A percentile compares a stretch with the other conserved stretches of the same genome.
These are phyloP conservation scores for Podospora anserina DNA, from an alignment of 495 filamentous ascomycete species.

Conservation along the genomic window DNA sequence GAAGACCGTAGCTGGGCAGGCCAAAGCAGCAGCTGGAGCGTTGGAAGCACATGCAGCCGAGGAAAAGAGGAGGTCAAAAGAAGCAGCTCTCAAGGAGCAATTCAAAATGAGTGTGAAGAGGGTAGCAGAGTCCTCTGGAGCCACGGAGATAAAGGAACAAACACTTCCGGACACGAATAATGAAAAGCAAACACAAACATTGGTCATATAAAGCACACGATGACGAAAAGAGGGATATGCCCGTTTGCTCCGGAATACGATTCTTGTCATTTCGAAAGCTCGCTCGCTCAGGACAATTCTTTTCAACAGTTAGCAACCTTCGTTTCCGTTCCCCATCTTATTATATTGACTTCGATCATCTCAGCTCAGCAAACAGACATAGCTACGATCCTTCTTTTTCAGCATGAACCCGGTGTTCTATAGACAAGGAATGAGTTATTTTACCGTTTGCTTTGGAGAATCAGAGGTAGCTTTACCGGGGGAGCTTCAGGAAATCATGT, in stretches of 20 bases:
- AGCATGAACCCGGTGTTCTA: background rate
- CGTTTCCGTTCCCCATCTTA: background rate
- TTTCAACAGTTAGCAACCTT: background rate
- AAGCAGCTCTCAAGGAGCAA: background rate
- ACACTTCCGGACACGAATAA: slow-evolving; percentile 12
- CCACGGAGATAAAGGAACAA: slow-evolving; percentile 15
- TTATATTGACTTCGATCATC: background rate
- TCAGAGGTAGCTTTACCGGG: background rate
- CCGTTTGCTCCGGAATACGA: background rate
- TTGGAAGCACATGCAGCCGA: background rate
- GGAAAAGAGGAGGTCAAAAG: slow-evolving; percentile 1
- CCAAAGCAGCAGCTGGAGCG: slow-evolving; percentile 28
- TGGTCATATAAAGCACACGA: background rate
- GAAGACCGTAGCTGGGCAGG: slow-evolving; percentile 32
- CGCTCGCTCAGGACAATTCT: background rate
- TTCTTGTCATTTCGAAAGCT: background rate
- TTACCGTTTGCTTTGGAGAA: background rate
- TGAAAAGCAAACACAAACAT: slow-evolving; percentile 12
- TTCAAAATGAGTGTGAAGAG: background rate
- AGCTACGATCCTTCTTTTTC: background rate
- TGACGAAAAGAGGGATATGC: background rate
- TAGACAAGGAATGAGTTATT: background rate
- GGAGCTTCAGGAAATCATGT: background rate
- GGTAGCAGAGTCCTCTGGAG: slow-evolving; percentile 5
- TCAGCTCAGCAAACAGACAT: background rate